A percentile compares a stretch with the other conserved stretches of the same genome.
Conservation (phyloP, 2,329 filamentous ascomycete genomes). For the Septoria petroselini region DNA sequence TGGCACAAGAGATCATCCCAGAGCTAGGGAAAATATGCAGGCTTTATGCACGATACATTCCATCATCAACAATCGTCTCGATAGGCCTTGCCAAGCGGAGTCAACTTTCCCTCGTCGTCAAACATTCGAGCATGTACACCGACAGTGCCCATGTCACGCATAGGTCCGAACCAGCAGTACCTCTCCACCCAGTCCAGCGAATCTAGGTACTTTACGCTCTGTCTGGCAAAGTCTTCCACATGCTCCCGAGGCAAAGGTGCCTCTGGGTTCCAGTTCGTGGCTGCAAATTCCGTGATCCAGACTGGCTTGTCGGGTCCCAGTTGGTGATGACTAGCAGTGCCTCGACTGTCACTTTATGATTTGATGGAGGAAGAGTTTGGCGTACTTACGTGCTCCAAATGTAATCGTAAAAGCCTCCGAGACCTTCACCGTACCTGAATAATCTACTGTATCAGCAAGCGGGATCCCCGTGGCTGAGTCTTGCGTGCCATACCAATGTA, state of each 20-base stretch:
- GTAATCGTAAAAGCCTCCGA: slow-evolving; percentile 37
- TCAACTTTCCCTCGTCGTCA: slow-evolving; percentile 35
- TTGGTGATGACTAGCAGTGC: slow-evolving; percentile 21
- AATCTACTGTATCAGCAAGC: background rate
- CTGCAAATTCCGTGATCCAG: slow-evolving; percentile 37
- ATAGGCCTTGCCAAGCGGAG: slow-evolving; percentile 34
- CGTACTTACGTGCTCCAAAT: slow-evolving; percentile 33
- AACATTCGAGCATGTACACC: slow-evolving; percentile 34
- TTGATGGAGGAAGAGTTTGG: background rate
- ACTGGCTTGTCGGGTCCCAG: slow-evolving; percentile 32
- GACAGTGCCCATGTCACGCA: slow-evolving; percentile 35
- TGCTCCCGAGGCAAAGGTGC: slow-evolving; percentile 30
- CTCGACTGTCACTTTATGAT: background rate
- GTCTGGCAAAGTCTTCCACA: slow-evolving; percentile 33
- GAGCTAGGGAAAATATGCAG: no score
- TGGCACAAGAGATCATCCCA: no score
- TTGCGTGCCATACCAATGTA: slow-evolving; percentile 33
- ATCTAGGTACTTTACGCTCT: slow-evolving; percentile 35
- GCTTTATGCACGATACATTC: no score
- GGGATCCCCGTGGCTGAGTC: background rate
- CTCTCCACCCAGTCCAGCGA: slow-evolving; percentile 36
- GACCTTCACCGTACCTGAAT: slow-evolving; percentile 19
- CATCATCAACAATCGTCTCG: slow-evolving; percentile 26
- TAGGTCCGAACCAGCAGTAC: slow-evolving; percentile 37
- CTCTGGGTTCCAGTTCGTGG: slow-evolving; percentile 35